A percentile compares a stretch with the other conserved stretches of the same genome.
phyloP scores from a whole-genome alignment of 2,329 filamentous ascomycete genomes.

The Thielaviopsis cerberus region DNA sequence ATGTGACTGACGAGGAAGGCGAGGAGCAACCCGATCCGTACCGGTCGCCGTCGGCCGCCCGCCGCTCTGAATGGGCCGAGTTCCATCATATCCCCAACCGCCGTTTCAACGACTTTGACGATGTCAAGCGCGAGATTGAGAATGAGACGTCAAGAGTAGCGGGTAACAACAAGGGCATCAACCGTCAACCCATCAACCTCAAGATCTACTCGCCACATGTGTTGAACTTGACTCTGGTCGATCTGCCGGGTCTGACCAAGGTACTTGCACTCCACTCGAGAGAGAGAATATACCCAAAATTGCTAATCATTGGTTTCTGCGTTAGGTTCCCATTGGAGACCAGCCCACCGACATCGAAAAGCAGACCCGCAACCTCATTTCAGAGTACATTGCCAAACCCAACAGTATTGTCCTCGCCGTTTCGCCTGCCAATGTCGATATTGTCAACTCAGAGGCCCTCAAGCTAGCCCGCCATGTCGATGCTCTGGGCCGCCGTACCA shows the following conservation, averaged over 20 bases:
- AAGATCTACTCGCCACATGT: conserved; percentile 98
- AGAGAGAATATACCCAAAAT: conserved; percentile 13
- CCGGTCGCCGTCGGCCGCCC: conserved; percentile 52
- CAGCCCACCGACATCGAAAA: conserved; percentile 97
- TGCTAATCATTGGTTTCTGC: conserved; percentile 3
- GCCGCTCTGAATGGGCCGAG: conserved; percentile 66
- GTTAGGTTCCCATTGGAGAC: conserved; percentile 81
- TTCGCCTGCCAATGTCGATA: conserved; percentile 90
- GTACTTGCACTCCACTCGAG: conserved; percentile 17
- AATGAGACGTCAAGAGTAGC: conserved; percentile 82
- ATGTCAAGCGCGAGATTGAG: conserved; percentile 93
- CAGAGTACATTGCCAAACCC: conserved; percentile 95
- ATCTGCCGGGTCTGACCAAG: conserved; percentile 90
- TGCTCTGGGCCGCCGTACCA: conserved; percentile 79
- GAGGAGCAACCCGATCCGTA: conserved; percentile 54
- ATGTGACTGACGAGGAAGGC: conserved; percentile 61
- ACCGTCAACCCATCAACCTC: conserved; percentile 89
- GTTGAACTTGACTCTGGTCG: conserved; percentile 85
- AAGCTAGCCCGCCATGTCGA: conserved; percentile 96
- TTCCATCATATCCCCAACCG: conserved; percentile 88
- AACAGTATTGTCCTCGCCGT: conserved; percentile 97
- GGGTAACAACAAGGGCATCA: conserved; percentile 96
- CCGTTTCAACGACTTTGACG: conserved; percentile 74
- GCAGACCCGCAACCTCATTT: conserved; percentile 87
- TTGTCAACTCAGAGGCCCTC: conserved; percentile 93